phyloP scores from a whole-genome alignment of 257 asterid genomes.

The Salvia miltiorrhiza region DNA sequence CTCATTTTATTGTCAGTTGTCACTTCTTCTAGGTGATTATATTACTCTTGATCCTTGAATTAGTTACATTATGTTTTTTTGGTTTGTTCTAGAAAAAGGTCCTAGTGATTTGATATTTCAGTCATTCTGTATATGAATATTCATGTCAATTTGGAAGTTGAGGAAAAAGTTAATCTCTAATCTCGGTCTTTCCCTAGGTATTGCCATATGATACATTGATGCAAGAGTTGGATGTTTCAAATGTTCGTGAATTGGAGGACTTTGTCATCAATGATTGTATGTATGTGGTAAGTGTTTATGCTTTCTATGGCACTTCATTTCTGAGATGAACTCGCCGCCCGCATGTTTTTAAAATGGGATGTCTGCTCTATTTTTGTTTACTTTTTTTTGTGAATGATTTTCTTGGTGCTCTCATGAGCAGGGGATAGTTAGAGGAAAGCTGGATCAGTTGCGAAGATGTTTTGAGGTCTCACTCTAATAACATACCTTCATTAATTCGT shows the following conservation, averaged over 20 bases:
- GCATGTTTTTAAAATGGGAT: neutral
- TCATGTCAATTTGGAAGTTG: neutral
- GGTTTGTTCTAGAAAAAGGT: conserved; percentile 15
- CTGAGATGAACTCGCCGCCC: neutral
- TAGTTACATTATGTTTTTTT: neutral
- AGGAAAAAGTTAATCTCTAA: neutral
- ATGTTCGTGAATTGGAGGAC: conserved; percentile 92
- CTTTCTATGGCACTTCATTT: neutral
- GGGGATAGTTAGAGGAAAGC: conserved; percentile 97
- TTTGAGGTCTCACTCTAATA: conserved; percentile 66
- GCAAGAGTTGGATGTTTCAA: conserved; percentile 82
- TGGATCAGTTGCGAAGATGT: conserved; percentile 94
- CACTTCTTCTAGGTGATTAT: conserved; percentile 3
- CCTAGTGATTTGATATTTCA: neutral
- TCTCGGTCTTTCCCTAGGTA: conserved; percentile 40
- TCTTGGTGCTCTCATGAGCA: conserved; percentile 29
- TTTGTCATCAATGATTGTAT: conserved; percentile 89
- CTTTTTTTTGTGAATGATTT: conserved; percentile 7
- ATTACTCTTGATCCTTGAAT: neutral
- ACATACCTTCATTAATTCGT: conserved; percentile 18
- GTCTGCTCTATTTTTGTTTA: neutral
- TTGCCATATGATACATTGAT: conserved; percentile 74
- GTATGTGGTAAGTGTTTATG: conserved; percentile 72
- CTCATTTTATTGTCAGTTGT: neutral
- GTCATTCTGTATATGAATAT: neutral